Percentiles rank a stretch among this genome's conserved stretches.
Evolutionary conservation across 2,329 filamentous ascomycete genomes (phyloP).

Genomic region (Aspergillus eucalypticola): DNA sequence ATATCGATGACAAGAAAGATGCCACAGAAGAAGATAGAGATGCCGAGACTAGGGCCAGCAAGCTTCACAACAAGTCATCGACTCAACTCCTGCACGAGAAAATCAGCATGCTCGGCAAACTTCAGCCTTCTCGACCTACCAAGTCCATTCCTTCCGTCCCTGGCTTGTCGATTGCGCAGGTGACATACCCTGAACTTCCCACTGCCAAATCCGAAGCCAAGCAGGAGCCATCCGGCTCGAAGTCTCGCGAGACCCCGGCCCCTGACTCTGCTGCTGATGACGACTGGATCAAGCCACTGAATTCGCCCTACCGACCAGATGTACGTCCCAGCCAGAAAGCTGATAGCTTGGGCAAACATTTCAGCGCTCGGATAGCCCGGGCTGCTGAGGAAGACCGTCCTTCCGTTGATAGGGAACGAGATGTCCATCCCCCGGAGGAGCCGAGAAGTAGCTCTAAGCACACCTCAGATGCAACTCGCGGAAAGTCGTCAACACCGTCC

Average conservation of each 20-base stretch:
- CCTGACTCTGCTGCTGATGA: conserved; percentile 49
- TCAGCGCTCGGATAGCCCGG: conserved; percentile 28
- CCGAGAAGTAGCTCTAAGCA: conserved; percentile 19
- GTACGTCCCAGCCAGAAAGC: conserved; percentile 63
- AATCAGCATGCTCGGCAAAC: conserved; percentile 72
- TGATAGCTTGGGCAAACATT: conserved; percentile 59
- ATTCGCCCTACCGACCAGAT: conserved; percentile 49
- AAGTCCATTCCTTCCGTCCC: conserved; percentile 46
- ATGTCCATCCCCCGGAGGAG: conserved; percentile 16
- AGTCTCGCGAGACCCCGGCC: conserved; percentile 22
- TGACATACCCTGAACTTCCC: conserved; percentile 41
- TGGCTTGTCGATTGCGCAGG: conserved; percentile 30
- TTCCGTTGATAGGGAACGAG: conserved; percentile 9
- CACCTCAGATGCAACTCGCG: conserved; percentile 48
- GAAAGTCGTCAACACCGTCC: conserved; percentile 66
- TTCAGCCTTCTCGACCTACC: conserved; percentile 48
- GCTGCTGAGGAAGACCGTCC: conserved; percentile 13
- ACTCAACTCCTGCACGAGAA: conserved; percentile 90
- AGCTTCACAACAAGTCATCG: conserved; percentile 79
- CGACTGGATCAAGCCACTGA: conserved; percentile 61
- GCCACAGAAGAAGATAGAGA: conserved; percentile 51
- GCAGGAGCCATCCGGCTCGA: conserved; percentile 23
- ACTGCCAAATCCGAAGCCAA: conserved; percentile 31
- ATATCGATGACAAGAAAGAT: conserved; percentile 58
- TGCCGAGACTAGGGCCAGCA: conserved; percentile 53